Evolutionary conservation across 1,284 basidiomycete genomes (phyloP), one percentile per base, ranked within the genome.

Genomic region (Fistulina hepatica): DNA sequence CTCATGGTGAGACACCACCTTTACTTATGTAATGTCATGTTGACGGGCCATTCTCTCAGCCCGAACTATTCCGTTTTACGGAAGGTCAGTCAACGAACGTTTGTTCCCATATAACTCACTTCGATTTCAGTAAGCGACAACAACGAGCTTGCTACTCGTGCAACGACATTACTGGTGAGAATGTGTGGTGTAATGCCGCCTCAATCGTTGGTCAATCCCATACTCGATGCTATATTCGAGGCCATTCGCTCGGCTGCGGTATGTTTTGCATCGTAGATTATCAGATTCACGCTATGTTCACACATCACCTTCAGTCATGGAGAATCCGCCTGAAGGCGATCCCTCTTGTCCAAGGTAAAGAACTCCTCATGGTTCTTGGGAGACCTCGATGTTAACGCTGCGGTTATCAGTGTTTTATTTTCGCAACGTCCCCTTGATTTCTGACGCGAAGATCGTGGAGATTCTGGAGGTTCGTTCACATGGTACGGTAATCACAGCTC

Each of bases 181-280:
- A 81, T 82, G 77, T 82, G 79, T 48, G 81, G 79, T 8, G 76
- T 84, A 11, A 73, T 69, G 11, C 75, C 76, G 13, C 80, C 80
- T 3, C 60, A 64, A 8, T 52, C 64, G 3, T 61, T 80, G 42
- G 65, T 82, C 33, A 65, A 71, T 39, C 67, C 69, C 4, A 57
- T 84, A 23, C 53, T 84, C 44, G 71, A 74, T 40, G 64, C 66
- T 2, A 76, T 82, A 15, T 82, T 82, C 51, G 67, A 69, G 6
- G 71, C 76, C 9, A 81, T 82, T 42, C 69, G 71, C 48, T 67
- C 59, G 3, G 81, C 78, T 31, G 71, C 78, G 5, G 79, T 81
- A 49, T 40, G 69, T 58, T 12, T 21, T 40, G n/a, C 17, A 2
- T 17, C 21, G n/a, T n/a, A 12, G 36, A 10, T 34, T 21, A 37